Percentiles rank a stretch among this genome's conserved stretches.
These are phyloP conservation scores for Mallotus repandus DNA, from an alignment of 441 rosid species.

Conservation along the genomic window DNA sequence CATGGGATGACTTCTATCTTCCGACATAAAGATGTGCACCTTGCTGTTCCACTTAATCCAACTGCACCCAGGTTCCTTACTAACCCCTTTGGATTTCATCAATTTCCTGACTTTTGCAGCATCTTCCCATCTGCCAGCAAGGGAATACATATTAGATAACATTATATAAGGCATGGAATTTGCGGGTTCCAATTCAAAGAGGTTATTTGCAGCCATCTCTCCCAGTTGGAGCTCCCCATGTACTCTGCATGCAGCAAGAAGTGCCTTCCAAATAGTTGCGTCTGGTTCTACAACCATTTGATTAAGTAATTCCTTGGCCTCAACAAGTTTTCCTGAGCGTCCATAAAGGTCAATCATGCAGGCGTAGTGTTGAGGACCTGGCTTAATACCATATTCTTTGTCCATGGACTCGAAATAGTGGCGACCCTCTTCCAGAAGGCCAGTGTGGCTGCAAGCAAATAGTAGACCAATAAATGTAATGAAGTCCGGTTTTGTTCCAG, in stretches of 20 bases:
- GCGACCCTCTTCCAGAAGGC: constrained; percentile 55
- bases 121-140: constrained; percentile 63
- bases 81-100: constrained; percentile 66
- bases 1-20: constrained; percentile 71
- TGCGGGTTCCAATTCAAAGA: constrained; percentile 63
- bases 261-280: constrained; percentile 78
- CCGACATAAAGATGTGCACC: constrained; percentile 65
- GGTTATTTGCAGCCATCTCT: constrained; percentile 73
- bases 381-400: constrained; percentile 53
- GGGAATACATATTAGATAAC: constrained; percentile 68
- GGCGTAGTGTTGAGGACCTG: constrained; percentile 82
- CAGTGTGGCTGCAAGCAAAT: constrained; percentile 90
- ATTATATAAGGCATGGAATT: constrained; percentile 71
- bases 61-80: constrained; percentile 81
- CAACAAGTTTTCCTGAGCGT: constrained; percentile 66
- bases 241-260: constrained; percentile 68
- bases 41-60: constrained; percentile 66
- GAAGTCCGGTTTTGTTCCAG: constrained; percentile 64
- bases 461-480: constrained; percentile 80
- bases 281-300: constrained; percentile 74
- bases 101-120: constrained; percentile 60
- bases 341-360: constrained; percentile 90
- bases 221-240: constrained; percentile 64
- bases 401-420: constrained; percentile 63
- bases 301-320: constrained; percentile 55